Percentiles rank a stretch among this genome's conserved stretches.
These are phyloP conservation scores for Aristolochia fimbriata DNA, from an alignment of 164 flowering plant species.

Conservation along the genomic window DNA sequence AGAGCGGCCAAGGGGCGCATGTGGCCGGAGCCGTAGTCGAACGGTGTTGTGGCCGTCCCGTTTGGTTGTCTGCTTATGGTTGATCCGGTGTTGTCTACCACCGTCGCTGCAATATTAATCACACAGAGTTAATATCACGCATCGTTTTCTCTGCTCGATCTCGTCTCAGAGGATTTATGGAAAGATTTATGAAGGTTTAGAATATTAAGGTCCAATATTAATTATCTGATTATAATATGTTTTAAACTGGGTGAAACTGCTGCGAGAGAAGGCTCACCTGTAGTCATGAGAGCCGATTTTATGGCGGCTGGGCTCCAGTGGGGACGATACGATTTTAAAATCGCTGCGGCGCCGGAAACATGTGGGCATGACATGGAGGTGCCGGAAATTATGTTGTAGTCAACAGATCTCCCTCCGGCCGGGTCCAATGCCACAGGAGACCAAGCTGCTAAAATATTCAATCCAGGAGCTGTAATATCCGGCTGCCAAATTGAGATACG, in stretches of 20 bases:
- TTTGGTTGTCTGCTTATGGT: constrained; percentile 27
- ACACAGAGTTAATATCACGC: not conserved
- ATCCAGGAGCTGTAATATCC: constrained; percentile 12
- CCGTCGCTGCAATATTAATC: constrained; percentile 14
- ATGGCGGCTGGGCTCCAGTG: constrained; percentile 63
- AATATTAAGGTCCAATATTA: too few relatives aligned
- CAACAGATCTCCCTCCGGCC: constrained; percentile 1
- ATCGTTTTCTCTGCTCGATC: too few relatives aligned
- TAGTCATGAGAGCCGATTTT: constrained; percentile 39
- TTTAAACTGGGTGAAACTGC: too few relatives aligned
- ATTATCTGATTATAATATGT: too few relatives aligned
- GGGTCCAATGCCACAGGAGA: constrained; percentile 1
- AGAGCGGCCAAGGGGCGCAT: constrained; percentile 34
- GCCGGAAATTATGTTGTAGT: constrained; percentile 12
- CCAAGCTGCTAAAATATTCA: constrained; percentile 13
- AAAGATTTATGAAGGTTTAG: too few relatives aligned
- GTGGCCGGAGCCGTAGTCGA: constrained; percentile 54
- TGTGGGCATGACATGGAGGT: constrained; percentile 13
- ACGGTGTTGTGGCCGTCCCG: constrained; percentile 29
- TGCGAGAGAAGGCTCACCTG: too few relatives aligned
- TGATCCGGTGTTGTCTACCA: constrained; percentile 18
- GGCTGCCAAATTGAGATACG: constrained; percentile 5
- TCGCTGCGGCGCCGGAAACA: constrained; percentile 10
- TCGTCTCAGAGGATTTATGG: too few relatives aligned
- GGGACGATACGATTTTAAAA: constrained; percentile 55